These are phyloP conservation scores for Peronospora belbahrii DNA, from an alignment of 352 stramenopile genomes.

Conservation along the genomic window DNA sequence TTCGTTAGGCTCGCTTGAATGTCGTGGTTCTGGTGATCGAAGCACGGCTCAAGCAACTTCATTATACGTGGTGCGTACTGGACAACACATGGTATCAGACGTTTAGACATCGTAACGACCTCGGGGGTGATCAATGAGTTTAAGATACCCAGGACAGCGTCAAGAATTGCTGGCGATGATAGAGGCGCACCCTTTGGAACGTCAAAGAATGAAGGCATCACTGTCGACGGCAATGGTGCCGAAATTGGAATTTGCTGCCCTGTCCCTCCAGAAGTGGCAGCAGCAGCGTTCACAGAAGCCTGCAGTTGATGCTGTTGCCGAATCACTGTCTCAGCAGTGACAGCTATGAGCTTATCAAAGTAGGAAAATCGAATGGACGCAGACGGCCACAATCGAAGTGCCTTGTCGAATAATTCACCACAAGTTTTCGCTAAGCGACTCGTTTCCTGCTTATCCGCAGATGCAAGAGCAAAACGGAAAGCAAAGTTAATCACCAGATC, in stretches of 20 bases:
- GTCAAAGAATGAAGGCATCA: conserved; percentile 75
- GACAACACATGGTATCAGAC: conserved; percentile 72
- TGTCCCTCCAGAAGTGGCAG: conserved; percentile 9
- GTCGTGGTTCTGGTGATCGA: conserved; percentile 73
- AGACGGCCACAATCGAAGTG: conserved; percentile 77
- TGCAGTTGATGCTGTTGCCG: conserved; percentile 61
- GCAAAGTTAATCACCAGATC: conserved; percentile 91
- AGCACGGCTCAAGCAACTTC: conserved; percentile 86
- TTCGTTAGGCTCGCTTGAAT: conserved; percentile 63
- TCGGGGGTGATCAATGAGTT: conserved; percentile 76
- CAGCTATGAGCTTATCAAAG: conserved; percentile 88
- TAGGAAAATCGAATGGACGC: conserved; percentile 85
- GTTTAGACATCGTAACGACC: conserved; percentile 65
- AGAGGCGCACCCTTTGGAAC: conserved; percentile 77
- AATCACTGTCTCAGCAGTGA: conserved; percentile 80
- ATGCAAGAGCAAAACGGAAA: conserved; percentile 81
- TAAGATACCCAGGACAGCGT: conserved; percentile 81
- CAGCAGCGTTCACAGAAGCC: conserved; percentile 25
- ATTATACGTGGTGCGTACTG: conserved; percentile 85
- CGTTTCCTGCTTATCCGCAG: conserved; percentile 85
- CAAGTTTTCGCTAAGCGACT: conserved; percentile 85
- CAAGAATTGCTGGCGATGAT: conserved; percentile 80
- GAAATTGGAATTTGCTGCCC: conserved; percentile 24
- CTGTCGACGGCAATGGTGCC: conserved; percentile 23
- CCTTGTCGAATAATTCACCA: conserved; percentile 83